These are phyloP conservation scores for Pyrenophora seminiperda DNA, from an alignment of 2,329 filamentous ascomycete species.

Conservation along the genomic window DNA sequence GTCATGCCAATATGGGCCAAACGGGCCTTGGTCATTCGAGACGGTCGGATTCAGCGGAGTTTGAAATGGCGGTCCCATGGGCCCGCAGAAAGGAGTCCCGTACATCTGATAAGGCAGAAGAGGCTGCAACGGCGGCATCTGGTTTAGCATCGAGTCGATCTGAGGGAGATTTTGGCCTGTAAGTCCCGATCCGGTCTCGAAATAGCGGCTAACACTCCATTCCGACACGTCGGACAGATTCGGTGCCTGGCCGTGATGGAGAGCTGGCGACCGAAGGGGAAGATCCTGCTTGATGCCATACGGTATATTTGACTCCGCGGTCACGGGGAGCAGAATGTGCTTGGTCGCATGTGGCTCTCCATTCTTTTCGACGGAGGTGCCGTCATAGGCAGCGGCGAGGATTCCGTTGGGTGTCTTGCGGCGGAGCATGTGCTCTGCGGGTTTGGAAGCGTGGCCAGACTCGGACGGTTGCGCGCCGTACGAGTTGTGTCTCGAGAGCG, in stretches of 20 bases:
- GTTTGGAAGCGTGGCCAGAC: slow-evolving; percentile 34
- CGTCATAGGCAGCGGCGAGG: slow-evolving; percentile 88
- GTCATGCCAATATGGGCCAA: slow-evolving; percentile 51
- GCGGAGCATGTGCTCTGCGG: slow-evolving; percentile 76
- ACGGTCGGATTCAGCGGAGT: slow-evolving; percentile 47
- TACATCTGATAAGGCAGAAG: slow-evolving; percentile 58
- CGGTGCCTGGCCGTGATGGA: slow-evolving; percentile 22
- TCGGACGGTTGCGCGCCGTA: slow-evolving; percentile 40
- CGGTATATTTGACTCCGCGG: slow-evolving; percentile 49
- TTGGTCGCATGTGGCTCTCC: slow-evolving; percentile 79
- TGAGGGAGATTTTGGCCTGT: slow-evolving; percentile 55
- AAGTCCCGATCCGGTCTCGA: slow-evolving; percentile 43
- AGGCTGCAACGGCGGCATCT: slow-evolving; percentile 62
- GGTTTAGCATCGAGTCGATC: slow-evolving; percentile 66
- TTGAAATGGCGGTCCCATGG: slow-evolving; percentile 43
- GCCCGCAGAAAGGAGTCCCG: slow-evolving; percentile 38
- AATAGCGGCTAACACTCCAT: slow-evolving; percentile 46
- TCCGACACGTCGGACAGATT: slow-evolving; percentile 33
- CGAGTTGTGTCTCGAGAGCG: slow-evolving; percentile 47
- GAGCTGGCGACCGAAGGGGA: slow-evolving; percentile 40
- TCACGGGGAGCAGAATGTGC: slow-evolving; percentile 75
- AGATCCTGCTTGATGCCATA: slow-evolving; percentile 46
- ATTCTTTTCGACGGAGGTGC: slow-evolving; percentile 72
- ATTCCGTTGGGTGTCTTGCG: slow-evolving; percentile 96
- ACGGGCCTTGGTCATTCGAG: slow-evolving; percentile 49